phyloP scores from a whole-genome alignment of 805 yeast species.

The Phaffomyces thermotolerans region DNA sequence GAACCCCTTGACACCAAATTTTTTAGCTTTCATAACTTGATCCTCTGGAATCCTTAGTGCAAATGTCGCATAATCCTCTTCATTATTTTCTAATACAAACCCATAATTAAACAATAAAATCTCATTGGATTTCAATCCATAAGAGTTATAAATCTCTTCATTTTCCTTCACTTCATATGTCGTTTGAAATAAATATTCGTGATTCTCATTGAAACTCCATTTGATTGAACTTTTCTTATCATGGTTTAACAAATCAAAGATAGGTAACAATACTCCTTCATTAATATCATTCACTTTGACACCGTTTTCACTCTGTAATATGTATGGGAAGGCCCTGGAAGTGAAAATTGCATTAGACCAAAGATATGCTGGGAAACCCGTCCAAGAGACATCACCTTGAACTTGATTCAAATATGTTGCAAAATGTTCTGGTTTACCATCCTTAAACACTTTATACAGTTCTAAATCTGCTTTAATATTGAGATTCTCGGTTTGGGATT shows the following conservation, averaged over 20 bases:
- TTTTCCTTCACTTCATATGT: conserved; percentile 27
- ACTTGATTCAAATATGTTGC: conserved; percentile 20
- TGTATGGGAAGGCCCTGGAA: conserved; percentile 76
- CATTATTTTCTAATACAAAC: conserved; percentile 52
- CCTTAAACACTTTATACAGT: conserved; percentile 22
- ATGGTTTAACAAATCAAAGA: conserved; percentile 78
- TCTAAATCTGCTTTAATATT: conserved; percentile 20
- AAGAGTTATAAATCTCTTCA: conserved; percentile 64
- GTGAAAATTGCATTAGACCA: conserved; percentile 71
- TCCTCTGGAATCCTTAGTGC: conserved; percentile 43
- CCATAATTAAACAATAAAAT: conserved; percentile 81
- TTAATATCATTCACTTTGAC: conserved; percentile 30
- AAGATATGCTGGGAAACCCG: conserved; percentile 56
- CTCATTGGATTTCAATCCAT: conserved; percentile 84
- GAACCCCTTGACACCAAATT: conserved; percentile 31
- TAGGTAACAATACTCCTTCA: conserved; percentile 67
- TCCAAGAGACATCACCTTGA: conserved; percentile 39
- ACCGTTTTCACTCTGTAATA: conserved; percentile 32
- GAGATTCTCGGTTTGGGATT: neutral
- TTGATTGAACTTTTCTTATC: conserved; percentile 48
- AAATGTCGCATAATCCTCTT: conserved; percentile 51
- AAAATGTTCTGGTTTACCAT: conserved; percentile 19
- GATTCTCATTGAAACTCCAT: conserved; percentile 40
- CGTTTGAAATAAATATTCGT: conserved; percentile 36
- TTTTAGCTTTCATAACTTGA: conserved; percentile 25